Percentiles rank a stretch among this genome's conserved stretches.
Evolutionary conservation across 768 basidiomycete genomes (phyloP).

Genomic region (Suillus decipiens): DNA sequence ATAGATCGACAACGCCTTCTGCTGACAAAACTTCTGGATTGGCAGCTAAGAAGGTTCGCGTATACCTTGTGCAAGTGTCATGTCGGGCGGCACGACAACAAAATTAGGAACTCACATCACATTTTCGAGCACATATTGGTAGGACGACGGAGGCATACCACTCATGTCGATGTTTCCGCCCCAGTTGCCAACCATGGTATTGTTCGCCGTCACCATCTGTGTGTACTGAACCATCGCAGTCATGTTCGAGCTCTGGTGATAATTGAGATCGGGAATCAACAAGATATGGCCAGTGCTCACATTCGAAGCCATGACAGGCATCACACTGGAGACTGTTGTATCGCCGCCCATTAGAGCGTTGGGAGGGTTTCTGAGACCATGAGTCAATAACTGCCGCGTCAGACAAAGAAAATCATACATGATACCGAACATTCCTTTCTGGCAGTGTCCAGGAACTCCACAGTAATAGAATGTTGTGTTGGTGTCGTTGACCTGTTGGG

Average conservation of each 20-base stretch:
- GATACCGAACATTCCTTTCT: constrained; percentile 86
- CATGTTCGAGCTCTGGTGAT: constrained; percentile 51
- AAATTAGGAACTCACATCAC: constrained; percentile 37
- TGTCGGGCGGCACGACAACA: constrained; percentile 9
- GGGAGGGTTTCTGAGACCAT: constrained; percentile 52
- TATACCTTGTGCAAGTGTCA: constrained; percentile 30
- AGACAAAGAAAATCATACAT: constrained; percentile 41
- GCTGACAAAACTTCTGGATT: constrained; percentile 53
- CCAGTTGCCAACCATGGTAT: constrained; percentile 53
- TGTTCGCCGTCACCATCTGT: constrained; percentile 47
- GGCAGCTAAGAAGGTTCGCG: constrained; percentile 43
- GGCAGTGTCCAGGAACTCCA: constrained; percentile 67
- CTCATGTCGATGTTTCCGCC: constrained; percentile 63
- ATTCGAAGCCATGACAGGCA: constrained; percentile 47
- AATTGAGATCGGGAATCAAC: constrained; percentile 8
- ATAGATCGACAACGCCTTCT: constrained; percentile 55
- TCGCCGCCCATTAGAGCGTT: constrained; percentile 43
- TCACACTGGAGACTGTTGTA: constrained; percentile 54
- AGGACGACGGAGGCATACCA: constrained; percentile 55
- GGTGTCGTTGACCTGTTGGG: constrained; percentile 72
- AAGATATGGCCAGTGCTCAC: constrained; percentile 32
- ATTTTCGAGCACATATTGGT: constrained; percentile 54
- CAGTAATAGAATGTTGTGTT: constrained; percentile 78
- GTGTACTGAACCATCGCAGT: constrained; percentile 57
- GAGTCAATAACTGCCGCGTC: constrained; percentile 8